Base-by-base conservation (phyloP, 2,329 filamentous ascomycete species). In the Byssoonygena ceratinophila region DNA sequence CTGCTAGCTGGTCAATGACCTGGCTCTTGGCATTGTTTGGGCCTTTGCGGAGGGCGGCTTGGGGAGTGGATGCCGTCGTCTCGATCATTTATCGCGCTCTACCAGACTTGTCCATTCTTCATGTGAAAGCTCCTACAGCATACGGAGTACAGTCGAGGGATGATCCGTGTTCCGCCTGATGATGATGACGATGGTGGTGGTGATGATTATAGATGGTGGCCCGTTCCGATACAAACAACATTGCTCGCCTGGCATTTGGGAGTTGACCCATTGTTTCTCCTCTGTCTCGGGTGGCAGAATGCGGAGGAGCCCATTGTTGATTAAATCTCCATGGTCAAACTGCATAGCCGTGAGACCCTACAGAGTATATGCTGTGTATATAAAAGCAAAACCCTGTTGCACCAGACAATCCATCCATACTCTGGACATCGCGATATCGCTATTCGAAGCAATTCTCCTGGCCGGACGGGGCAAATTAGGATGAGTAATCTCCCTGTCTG, bases 1-100 rank as follows among this genome's bases (percentile, higher is more conserved):
- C 37, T 27, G 43, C 37, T 45, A n/a, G 41, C 37, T 25, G 41
- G 40, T 39, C 32, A 43, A 25, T 54, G 51, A 54, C 41, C 52
- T 54, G 54, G 51, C 54, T 31, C 51, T 56, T 56, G 54, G 54
- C 54, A 32, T 22, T 53, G 54, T 52, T 54, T 55, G 34, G 25
- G 34, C n/a, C 34, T 36, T 46, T 29, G 34, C 8, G 4, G 20
- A 4, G 22, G 23, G 14, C 9, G 39, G 16, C 18, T 40, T 18
- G 36, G 6, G 36, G 16, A 20, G 20, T n/a, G n/a, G n/a, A n/a
- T n/a, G n/a, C n/a, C n/a, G n/a, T n/a, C n/a, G n/a, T n/a, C n/a
- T n/a, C n/a, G n/a, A n/a, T n/a, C n/a, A n/a, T n/a, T n/a, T n/a
- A n/a, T n/a, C n/a, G n/a, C n/a, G n/a, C n/a, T n/a, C n/a, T n/a